Evolutionary conservation across 495 filamentous ascomycete species (phyloP), one percentile per base, ranked within the genome.

Genomic region (Hypomontagnella submonticulosa): DNA sequence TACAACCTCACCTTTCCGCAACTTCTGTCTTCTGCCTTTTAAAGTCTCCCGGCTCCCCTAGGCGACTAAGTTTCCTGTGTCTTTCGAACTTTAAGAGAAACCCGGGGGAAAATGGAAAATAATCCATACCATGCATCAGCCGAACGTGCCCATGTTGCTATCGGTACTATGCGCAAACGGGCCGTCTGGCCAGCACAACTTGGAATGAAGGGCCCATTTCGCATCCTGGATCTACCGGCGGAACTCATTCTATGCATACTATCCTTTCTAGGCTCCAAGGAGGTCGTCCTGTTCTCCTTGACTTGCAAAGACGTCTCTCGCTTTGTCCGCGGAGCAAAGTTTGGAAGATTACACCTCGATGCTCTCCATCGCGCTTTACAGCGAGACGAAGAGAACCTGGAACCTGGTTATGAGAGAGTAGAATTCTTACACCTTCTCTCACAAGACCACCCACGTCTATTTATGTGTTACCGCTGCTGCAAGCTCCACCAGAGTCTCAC

Each of bases 231-330:
- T 32, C 32, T 67, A 10, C 57, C 63, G 1, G 8, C 41, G 11
- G 63, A 67, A 18, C 32, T 67, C 4, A 20, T 61, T n/a, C 13
- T 36, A 1, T 2, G 36, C 4, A 42, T 67, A 20, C 19, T 61
- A 32, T 52, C 51, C 32, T 38, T 51, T 38, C 44, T 67, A 13
- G 40, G 47, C 20, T 46, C n/a, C 8, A 19, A 4, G 9, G 18
- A 55, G 15, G 15, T 57, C 8, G 15, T 37, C 13, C 16, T 57
- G 3, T 61, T 67, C 38, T 61, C 63, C 5, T 19, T 67, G 10
- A 57, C 63, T 9, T 61, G 63, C 57, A 61, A 53, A 27, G 38
- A 37, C 13, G 13, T 33, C 12, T 37, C 8, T 16, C n/a, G 12
- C 33, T 3, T 65, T 11, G 15, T 59, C 30, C 48, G 33, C 4